A percentile compares a stretch with the other conserved stretches of the same genome.
phyloP scores from a whole-genome alignment of 495 filamentous ascomycete species.

The Platismatia glauca region DNA sequence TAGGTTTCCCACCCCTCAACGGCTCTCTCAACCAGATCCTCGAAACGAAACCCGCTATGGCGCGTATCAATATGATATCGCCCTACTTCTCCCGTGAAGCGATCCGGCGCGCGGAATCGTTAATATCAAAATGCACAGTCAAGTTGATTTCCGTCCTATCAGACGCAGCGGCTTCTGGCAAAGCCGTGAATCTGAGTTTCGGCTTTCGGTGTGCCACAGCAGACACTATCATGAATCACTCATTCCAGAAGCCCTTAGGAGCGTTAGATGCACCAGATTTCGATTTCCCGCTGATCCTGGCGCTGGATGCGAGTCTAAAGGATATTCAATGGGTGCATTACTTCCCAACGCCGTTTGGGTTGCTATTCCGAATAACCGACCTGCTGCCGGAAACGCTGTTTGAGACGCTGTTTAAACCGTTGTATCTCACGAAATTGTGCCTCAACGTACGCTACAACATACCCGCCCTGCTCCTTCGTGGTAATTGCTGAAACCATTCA shows the following conservation, averaged over 20 bases:
- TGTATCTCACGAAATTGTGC: neutral
- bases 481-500: neutral
- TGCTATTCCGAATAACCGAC: neutral
- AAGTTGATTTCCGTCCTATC: neutral
- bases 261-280: slow-evolving; percentile 6
- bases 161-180: neutral
- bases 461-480: neutral
- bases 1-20: neutral
- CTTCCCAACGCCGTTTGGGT: neutral
- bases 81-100: slow-evolving; percentile 9
- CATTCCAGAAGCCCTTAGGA: slow-evolving; percentile 7
- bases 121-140: neutral
- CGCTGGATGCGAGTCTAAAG: neutral
- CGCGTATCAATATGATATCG: neutral
- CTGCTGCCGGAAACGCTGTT: neutral
- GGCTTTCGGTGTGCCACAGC: neutral
- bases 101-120: slow-evolving; percentile 2
- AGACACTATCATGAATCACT: slow-evolving; percentile 8
- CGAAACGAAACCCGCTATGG: neutral
- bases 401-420: neutral
- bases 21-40: neutral
- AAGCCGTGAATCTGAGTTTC: neutral
- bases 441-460: neutral
- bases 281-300: neutral
- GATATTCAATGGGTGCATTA: neutral